Percentiles rank a stretch among this genome's conserved stretches.
Conservation (phyloP, 768 basidiomycete genomes). For the Boletus patriciae region DNA sequence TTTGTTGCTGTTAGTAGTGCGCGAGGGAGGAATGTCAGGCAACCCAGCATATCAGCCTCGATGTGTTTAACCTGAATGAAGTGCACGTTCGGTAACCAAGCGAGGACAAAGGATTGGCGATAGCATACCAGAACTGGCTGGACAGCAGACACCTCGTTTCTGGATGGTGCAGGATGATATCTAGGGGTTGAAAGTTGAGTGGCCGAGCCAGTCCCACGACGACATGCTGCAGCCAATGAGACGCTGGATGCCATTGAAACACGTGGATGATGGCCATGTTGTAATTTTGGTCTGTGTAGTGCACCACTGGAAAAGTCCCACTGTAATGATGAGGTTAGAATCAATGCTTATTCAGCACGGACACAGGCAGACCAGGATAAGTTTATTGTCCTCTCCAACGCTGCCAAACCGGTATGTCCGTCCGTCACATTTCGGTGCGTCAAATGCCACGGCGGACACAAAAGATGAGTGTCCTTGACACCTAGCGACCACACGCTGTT, state of each 20-base stretch:
- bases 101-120: constrained; percentile 8
- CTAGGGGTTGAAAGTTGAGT: constrained; percentile 54
- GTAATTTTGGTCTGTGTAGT: constrained; percentile 83
- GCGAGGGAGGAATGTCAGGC: constrained; percentile 74
- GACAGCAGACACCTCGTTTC: constrained; percentile 86
- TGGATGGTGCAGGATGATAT: constrained; percentile 87
- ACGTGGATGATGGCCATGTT: constrained; percentile 68
- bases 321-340: constrained; percentile 39
- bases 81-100: background rate
- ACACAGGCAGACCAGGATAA: constrained; percentile 67
- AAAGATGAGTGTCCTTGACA: constrained; percentile 98
- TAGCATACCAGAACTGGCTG: constrained; percentile 80
- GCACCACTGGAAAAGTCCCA: constrained; percentile 95
- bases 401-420: constrained; percentile 93
- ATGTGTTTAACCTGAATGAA: constrained; percentile 68
- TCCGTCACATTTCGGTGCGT: constrained; percentile 83
- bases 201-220: constrained; percentile 57
- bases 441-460: constrained; percentile 86
- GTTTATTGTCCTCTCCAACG: constrained; percentile 95
- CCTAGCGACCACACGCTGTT: constrained; percentile 89
- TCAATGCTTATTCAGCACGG: background rate
- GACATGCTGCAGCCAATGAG: constrained; percentile 66
- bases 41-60: constrained; percentile 76
- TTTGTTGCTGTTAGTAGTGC: constrained; percentile 79
- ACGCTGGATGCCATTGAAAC: constrained; percentile 76